Percentiles rank a stretch among this genome's conserved stretches.
phyloP scores from a whole-genome alignment of 129 eudicot genomes.

The Deinandra increscens region DNA sequence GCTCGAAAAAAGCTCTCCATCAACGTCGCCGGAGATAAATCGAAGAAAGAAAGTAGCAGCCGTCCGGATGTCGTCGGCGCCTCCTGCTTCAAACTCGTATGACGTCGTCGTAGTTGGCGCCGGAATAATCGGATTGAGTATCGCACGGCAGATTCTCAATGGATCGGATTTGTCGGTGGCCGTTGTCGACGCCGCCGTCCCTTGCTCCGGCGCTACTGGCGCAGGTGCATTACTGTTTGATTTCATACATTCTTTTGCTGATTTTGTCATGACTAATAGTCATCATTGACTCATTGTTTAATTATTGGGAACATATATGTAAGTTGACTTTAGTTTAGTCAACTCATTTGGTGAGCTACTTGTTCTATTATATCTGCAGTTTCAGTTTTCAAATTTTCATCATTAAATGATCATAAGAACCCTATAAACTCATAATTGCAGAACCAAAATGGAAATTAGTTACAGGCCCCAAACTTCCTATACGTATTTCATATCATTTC shows the following conservation, averaged over 20 bases:
- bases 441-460: neutral
- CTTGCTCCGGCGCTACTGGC: conserved; percentile 84
- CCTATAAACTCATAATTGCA: neutral
- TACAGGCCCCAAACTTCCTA: neutral
- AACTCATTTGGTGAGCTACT: conserved; percentile 7
- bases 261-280: too few relatives aligned
- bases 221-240: conserved; percentile 48
- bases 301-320: neutral
- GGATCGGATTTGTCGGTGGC: conserved; percentile 85
- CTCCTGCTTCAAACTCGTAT: conserved; percentile 39
- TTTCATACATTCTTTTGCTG: too few relatives aligned
- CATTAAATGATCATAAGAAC: neutral
- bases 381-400: neutral
- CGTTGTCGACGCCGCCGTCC: conserved; percentile 79
- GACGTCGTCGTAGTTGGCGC: conserved; percentile 94
- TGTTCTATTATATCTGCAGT: neutral
- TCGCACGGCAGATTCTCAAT: conserved; percentile 71
- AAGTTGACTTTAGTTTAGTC: conserved; percentile 18
- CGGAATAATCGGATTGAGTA: conserved; percentile 90
- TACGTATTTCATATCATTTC: neutral
- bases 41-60: conserved; percentile 21
- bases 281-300: too few relatives aligned
- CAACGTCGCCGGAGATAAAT: conserved; percentile 19
- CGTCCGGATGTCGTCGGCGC: conserved; percentile 22
- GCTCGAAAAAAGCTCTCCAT: neutral